Conservation (phyloP, 1,139 yeast genomes). For the Blastobotrys illinoisensis region DNA sequence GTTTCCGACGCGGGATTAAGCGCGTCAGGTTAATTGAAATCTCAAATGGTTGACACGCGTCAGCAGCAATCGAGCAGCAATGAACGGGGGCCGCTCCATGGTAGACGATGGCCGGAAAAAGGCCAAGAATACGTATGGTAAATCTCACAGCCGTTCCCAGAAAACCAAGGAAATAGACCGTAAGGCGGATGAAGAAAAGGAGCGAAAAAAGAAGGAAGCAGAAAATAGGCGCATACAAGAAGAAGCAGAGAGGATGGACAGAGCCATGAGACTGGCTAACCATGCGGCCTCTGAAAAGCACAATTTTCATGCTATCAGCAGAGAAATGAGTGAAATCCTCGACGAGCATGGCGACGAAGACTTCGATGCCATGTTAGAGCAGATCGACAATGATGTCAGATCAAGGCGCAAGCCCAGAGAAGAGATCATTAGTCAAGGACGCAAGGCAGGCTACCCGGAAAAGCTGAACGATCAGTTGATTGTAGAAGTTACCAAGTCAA, state of each 20-base stretch:
- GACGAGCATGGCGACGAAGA: background rate
- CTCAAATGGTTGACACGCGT: background rate
- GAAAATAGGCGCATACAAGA: background rate
- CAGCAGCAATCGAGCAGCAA: background rate
- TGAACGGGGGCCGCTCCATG: background rate
- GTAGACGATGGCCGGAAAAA: background rate
- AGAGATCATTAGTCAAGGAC: slow-evolving; percentile 9
- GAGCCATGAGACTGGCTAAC: background rate
- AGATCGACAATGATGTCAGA: background rate
- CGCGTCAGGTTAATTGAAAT: background rate
- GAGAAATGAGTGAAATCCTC: background rate
- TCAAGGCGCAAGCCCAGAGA: background rate
- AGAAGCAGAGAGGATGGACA: background rate
- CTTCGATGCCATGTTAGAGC: background rate
- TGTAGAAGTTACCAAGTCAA: background rate
- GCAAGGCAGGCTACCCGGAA: slow-evolving; percentile 12
- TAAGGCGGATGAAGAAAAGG: background rate
- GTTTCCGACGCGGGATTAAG: background rate
- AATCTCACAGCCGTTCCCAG: background rate
- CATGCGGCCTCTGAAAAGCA: background rate
- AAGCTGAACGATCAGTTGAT: slow-evolving; percentile 5
- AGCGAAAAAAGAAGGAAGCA: background rate
- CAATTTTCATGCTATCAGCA: background rate
- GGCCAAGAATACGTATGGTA: background rate
- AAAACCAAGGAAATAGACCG: background rate